Base-by-base conservation (phyloP, 345 rosid species). In the Turnera subulata region DNA sequence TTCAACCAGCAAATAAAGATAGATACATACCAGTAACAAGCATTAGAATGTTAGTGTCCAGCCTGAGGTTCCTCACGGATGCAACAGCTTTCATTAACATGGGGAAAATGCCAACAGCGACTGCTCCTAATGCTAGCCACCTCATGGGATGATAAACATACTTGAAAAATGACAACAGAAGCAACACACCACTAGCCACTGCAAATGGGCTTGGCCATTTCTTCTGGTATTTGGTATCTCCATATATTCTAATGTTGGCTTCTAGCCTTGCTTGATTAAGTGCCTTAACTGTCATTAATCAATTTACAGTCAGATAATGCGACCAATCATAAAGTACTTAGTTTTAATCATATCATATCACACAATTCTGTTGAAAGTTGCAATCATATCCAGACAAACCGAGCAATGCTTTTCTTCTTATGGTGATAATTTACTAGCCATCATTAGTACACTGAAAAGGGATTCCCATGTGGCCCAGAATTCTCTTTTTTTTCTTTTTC, bases 151-250 rank as follows among this genome's bases (percentile, higher is more conserved):
- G 66, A 62, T 60, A 89, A 2, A 74, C 63, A 19, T 75, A 93
- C 60, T 85, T 79, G 47, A 93, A 38, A 61, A 86, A 50, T 0
- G 96, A 87, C 0, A 89, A 46, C 10, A 54, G 21, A 26, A 93
- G 82, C 46, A 89, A 52, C 0, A 77, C 2, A 0, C 97, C 97
- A 63, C 86, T 78, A 38, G 72, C 80, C 26, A 84, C 13, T 16
- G 88, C 88, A 40, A 71, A 84, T 6, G 88, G 94, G 29, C 94
- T 89, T 26, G 99, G 99, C 99, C 94, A 87, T 78, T 84, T 89
- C 53, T 82, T 81, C 50, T 70, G 68, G 57, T 68, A 73, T 47
- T 67, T 68, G 0, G 64, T 67, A 14, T 69, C 84, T 58, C 96
- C 99, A n/a, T 69, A 47, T 11, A 66, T 74, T 55, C 83, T 84